Base-by-base conservation (phyloP, 2,329 filamentous ascomycete genomes). In the Tolypocladium amazonense region DNA sequence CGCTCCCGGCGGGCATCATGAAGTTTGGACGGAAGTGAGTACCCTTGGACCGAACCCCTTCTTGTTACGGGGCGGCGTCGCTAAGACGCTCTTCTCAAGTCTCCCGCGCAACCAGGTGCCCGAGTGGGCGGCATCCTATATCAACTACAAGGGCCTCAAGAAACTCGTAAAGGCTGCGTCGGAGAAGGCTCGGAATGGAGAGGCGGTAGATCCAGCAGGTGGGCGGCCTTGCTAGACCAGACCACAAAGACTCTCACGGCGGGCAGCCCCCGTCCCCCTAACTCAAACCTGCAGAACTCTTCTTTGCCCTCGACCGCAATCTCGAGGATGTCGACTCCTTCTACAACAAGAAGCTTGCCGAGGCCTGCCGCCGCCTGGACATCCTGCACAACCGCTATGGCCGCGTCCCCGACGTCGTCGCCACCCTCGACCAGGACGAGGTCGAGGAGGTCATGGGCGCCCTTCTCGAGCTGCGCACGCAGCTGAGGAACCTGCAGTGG, bases 281-380 rank as follows among this genome's bases (percentile, higher is more conserved):
- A 72, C 71, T 67, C 62, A 65, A 65, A 57, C 62, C 65, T 68
- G 68, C 78, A 97, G 94, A 92, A 74, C 96, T 99, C 81, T 96
- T 97, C 79, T 96, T 93, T 74, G 90, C 88, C 64, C 86, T 99
- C 73, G 94, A 99, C 72, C 90, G 94, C 68, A 97, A 97, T 72
- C 87, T 99, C 70, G 94, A 99, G 79, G 89, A 96, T 75, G 93
- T 99, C 72, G 92, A 97, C 74, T 84, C 85, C 57, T 97, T 99
- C 75, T 97, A 97, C 80, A 97, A 96, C 77, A 95, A 92, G 73
- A 97, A 97, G 72, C 91, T 92, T 70, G 83, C 86, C 62, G 93
- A 97, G 67, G 88, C 88, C 63, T 86, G 88, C 43, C 88, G 94
- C 62, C 87, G 93, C 41, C 79, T 97, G 65, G 92, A 90, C 66